These are phyloP conservation scores for Xylariaceae sp. DNA, from an alignment of 2,329 filamentous ascomycete species.

Conservation along the genomic window DNA sequence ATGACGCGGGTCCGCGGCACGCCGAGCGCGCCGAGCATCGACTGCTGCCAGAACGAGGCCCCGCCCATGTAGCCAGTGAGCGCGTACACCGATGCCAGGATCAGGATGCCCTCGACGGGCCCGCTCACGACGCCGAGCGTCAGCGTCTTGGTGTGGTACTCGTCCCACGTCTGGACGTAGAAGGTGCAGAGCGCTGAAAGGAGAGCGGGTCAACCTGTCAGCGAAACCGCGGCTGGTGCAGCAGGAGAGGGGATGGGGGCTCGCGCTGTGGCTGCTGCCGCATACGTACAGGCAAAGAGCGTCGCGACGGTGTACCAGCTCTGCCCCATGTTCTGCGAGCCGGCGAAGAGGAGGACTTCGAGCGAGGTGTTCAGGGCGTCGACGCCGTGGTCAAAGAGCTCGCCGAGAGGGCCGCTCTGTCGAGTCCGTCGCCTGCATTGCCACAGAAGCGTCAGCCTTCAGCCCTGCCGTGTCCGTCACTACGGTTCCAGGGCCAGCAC, in stretches of 20 bases:
- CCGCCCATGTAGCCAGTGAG: constrained; percentile 81
- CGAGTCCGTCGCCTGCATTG: constrained; percentile 65
- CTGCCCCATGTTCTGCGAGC: constrained; percentile 87
- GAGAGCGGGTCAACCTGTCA: too few species aligned
- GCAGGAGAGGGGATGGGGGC: background rate
- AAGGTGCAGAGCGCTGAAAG: constrained; percentile 89
- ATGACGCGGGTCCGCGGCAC: constrained; percentile 57
- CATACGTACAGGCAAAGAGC: constrained; percentile 74
- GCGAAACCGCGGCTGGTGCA: too few species aligned
- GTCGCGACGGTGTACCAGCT: constrained; percentile 80
- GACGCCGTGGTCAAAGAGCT: constrained; percentile 95
- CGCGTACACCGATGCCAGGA: constrained; percentile 72
- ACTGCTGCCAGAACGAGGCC: constrained; percentile 86
- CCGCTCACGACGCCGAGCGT: constrained; percentile 89
- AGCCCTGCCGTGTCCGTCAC: background rate
- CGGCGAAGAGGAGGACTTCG: constrained; percentile 85
- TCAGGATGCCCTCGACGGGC: constrained; percentile 88
- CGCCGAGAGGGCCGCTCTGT: constrained; percentile 88
- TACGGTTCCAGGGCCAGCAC: constrained; percentile 20
- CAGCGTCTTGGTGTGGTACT: constrained; percentile 95
- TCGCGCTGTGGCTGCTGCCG: background rate
- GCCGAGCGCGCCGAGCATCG: constrained; percentile 65
- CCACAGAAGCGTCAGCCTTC: constrained; percentile 6
- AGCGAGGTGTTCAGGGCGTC: constrained; percentile 95
- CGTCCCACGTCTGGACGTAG: constrained; percentile 98